phyloP scores from a whole-genome alignment of 1,139 yeast genomes.

The Pichia terricola region DNA sequence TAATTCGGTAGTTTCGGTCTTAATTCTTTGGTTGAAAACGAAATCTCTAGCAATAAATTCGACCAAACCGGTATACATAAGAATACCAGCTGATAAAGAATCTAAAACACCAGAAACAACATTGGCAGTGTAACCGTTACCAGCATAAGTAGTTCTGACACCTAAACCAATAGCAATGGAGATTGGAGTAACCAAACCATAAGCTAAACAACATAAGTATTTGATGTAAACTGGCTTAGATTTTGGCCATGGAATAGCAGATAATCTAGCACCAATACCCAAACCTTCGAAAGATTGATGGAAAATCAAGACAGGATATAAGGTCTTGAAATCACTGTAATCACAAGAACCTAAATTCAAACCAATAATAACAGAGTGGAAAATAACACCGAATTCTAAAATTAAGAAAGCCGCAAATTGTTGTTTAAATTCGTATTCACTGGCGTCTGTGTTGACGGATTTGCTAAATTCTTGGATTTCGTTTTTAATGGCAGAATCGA shows the following conservation, averaged over 20 bases:
- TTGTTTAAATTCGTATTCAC: constrained; percentile 20
- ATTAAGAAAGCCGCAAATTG: constrained; percentile 29
- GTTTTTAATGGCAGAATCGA: neutral
- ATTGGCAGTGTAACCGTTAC: constrained; percentile 48
- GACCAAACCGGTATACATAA: constrained; percentile 76
- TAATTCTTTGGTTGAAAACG: constrained; percentile 40
- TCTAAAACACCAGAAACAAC: constrained; percentile 76
- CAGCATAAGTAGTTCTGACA: constrained; percentile 55
- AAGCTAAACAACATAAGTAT: constrained; percentile 26
- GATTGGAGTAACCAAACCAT: constrained; percentile 69
- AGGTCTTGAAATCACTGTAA: constrained; percentile 53
- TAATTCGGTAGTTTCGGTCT: constrained; percentile 30
- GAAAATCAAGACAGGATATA: constrained; percentile 75
- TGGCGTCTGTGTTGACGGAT: constrained; percentile 36
- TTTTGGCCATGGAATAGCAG: constrained; percentile 61
- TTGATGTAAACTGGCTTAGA: constrained; percentile 16
- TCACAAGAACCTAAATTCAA: constrained; percentile 48
- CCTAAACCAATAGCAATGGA: constrained; percentile 84
- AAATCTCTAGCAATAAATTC: constrained; percentile 88
- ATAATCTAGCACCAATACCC: constrained; percentile 82
- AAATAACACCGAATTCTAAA: constrained; percentile 45
- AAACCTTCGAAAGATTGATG: constrained; percentile 92
- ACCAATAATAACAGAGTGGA: constrained; percentile 50
- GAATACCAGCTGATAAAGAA: constrained; percentile 75
- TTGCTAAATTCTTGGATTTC: constrained; percentile 17